A percentile compares a stretch with the other conserved stretches of the same genome.
Conservation (phyloP, 139 green algal species). For the Zygnema circumcarinatum region DNA sequence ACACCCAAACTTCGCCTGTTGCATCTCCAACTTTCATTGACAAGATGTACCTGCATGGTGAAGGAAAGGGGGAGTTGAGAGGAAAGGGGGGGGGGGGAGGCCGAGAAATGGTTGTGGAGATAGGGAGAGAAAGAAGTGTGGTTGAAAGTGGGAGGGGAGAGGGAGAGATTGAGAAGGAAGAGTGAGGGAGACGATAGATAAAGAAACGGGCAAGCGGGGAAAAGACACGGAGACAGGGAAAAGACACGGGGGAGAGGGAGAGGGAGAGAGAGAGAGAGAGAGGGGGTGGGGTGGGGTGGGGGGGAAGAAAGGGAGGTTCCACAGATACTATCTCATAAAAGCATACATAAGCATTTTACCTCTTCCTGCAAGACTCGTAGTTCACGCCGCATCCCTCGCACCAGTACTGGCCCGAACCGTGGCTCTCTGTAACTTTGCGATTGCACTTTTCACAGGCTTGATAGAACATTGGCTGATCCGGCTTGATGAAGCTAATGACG, state of each 20-base stretch:
- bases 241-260: no score
- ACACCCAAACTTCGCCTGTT: conserved; percentile 65
- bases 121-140: no score
- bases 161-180: no score
- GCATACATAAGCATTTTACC: conserved; percentile 3
- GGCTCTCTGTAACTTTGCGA: conserved; percentile 39
- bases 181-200: no score
- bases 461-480: conserved; percentile 53
- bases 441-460: conserved; percentile 48
- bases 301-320: no score
- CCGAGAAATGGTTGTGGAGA: no score
- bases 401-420: conserved; percentile 27
- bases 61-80: no score
- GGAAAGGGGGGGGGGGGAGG: neutral
- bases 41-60: conserved; percentile 59
- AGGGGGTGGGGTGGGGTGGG: no score
- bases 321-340: neutral
- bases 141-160: no score
- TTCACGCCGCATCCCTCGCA: conserved; percentile 47
- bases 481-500: conserved; percentile 31
- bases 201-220: no score
- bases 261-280: no score
- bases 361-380: conserved; percentile 27
- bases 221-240: no score
- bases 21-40: conserved; percentile 62